Conservation (phyloP, 495 filamentous ascomycete species). For the Geopyxis carbonaria region DNA sequence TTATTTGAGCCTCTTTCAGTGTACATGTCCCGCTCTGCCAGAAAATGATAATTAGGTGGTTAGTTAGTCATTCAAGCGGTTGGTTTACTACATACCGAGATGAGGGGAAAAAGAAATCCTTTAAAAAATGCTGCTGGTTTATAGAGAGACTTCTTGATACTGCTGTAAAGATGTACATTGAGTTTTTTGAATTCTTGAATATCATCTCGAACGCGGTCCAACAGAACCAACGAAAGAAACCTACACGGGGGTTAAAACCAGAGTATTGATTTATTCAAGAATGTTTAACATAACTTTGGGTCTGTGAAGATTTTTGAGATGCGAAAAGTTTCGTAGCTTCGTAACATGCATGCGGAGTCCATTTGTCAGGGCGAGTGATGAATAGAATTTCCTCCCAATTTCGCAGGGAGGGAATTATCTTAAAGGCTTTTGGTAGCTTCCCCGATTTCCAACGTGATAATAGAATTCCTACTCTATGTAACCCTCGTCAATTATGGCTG, state of each 20-base stretch:
- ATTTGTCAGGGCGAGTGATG: constrained; percentile 62
- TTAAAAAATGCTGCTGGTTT: constrained; percentile 97
- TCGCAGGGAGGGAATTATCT: constrained; percentile 79
- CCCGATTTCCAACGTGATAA: constrained; percentile 88
- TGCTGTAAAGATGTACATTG: constrained; percentile 86
- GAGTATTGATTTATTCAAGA: neutral
- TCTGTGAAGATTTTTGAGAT: constrained; percentile 54
- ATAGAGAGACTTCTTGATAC: constrained; percentile 81
- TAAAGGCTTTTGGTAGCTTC: constrained; percentile 90
- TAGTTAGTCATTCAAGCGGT: neutral
- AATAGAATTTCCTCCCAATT: constrained; percentile 76
- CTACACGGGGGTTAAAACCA: constrained; percentile 6
- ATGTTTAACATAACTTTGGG: constrained; percentile 34
- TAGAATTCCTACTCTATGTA: constrained; percentile 57
- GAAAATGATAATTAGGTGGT: constrained; percentile 14
- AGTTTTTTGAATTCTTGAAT: constrained; percentile 76
- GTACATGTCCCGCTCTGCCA: constrained; percentile 55
- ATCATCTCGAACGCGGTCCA: constrained; percentile 79
- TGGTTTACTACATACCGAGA: constrained; percentile 22
- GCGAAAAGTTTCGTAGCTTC: constrained; percentile 81
- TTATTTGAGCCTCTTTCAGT: constrained; percentile 76
- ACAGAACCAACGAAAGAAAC: constrained; percentile 64
- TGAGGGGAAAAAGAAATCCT: constrained; percentile 81
- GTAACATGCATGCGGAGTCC: constrained; percentile 77
- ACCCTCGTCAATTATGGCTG: constrained; percentile 7